Base-by-base conservation (phyloP, 768 basidiomycete species). In the Coprinopsis sp. region DNA sequence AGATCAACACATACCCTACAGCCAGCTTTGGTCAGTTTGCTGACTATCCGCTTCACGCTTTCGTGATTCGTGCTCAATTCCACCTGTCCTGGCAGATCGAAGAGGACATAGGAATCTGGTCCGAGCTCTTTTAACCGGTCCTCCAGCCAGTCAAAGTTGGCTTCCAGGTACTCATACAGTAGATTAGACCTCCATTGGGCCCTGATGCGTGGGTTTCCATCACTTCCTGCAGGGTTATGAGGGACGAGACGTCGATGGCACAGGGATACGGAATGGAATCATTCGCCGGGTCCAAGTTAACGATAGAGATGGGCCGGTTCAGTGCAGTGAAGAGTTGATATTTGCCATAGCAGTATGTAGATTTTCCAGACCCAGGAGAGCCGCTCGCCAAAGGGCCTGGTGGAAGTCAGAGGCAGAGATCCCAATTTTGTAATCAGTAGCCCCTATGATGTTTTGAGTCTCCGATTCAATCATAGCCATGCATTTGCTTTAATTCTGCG, bases 221-320 rank as follows among this genome's bases (percentile, higher is more conserved):
- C 14, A 81, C 91, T 55, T 91, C 87, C 38, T 84, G 70, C 29
- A 98, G 79, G 0, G 86, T 91, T 62, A 99, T 88, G 45, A 98
- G 78, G 0, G 80, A 79, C 1, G 87, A 74, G 41, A 98, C 87
- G 61, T 88, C 82, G 60, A 99, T 72, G 0, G 88, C 81, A 61
- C 91, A 95, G 23, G 92, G 92, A 65, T 98, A 99, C 19, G 91
- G 84, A 23, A 94, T 84, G 48, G 76, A 70, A 47, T 89, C 84
- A 59, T 95, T 93, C 18, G 96, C 96, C 0, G 96, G 95, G 62
- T 99, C 96, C 46, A 99, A 79, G 68, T 98, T 99, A 49, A 98
- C 84, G 52, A 98, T 74, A 28, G 89, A 79, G 34, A 97, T 84
- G 2, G 92, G 91, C 0, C 95, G 81, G 22, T 78, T 68, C 31